Evolutionary conservation across 2,329 filamentous ascomycete species (phyloP), one percentile per base, ranked within the genome.

Genomic region (Cytospora leucostoma): DNA sequence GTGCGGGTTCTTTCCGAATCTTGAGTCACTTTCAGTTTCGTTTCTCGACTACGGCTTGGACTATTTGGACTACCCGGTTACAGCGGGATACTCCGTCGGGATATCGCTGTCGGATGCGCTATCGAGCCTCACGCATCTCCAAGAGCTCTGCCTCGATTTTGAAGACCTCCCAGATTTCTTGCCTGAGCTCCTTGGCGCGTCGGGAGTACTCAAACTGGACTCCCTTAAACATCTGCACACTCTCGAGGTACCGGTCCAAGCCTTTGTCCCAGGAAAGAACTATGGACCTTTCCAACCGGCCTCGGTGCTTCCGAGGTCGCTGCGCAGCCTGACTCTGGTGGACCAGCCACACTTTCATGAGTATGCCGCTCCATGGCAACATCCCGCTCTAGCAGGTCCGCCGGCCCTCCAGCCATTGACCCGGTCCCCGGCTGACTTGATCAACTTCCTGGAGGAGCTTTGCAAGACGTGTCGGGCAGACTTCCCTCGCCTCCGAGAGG

Each of bases 381-480:
- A n/a, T n/a, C n/a, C n/a, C n/a, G n/a, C n/a, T n/a, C n/a, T n/a
- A n/a, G n/a, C n/a, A n/a, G n/a, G n/a, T n/a, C n/a, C n/a, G n/a
- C n/a, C n/a, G n/a, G n/a, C n/a, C n/a, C n/a, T n/a, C n/a, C n/a
- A n/a, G n/a, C n/a, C n/a, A n/a, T n/a, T n/a, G n/a, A n/a, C n/a
- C n/a, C n/a, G n/a, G n/a, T n/a, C n/a, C n/a, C n/a, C n/a, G n/a
- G n/a, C n/a, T n/a, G n/a, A n/a, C n/a, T n/a, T n/a, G n/a, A n/a
- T 47, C 21, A 3, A 7, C 2, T 56, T 37, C 37, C 15, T 33
- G 27, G 10, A 32, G 7, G 3, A 1, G 2, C n/a, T 27, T 5
- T 4, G 12, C 15, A 15, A 12, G 1, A 7, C 4, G 27, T 4
- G 5, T 17, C n/a, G 6, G 1, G 2, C 6, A 7, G 1, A 52